These are phyloP conservation scores for Fomes fomentarius DNA, from an alignment of 1,284 basidiomycete genomes.

Conservation along the genomic window DNA sequence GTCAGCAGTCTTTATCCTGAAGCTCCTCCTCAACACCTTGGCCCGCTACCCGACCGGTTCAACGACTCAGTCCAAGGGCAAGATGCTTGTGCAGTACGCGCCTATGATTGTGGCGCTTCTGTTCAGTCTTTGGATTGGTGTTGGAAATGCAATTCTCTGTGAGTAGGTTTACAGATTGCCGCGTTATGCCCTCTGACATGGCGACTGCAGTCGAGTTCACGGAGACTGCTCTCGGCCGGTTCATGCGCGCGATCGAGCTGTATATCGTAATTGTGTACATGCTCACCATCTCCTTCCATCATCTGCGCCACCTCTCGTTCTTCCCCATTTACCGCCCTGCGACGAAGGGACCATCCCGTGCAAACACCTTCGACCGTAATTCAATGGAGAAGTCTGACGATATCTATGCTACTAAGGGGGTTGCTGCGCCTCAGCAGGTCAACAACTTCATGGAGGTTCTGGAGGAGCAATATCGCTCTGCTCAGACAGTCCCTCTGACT, in stretches of 20 bases:
- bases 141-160: conserved; percentile 65
- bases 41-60: conserved; percentile 32
- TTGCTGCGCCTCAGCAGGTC: neutral
- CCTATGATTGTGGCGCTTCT: conserved; percentile 55
- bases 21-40: conserved; percentile 61
- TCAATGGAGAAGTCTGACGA: conserved; percentile 14
- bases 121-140: conserved; percentile 54
- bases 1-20: conserved; percentile 63
- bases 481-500: conserved; percentile 17
- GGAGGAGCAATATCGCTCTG: conserved; percentile 14
- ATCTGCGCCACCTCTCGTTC: conserved; percentile 30
- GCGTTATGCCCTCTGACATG: neutral
- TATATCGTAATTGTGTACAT: conserved; percentile 64
- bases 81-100: conserved; percentile 51
- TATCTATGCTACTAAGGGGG: neutral
- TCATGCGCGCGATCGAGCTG: conserved; percentile 68
- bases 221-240: conserved; percentile 69
- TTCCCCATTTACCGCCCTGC: conserved; percentile 16
- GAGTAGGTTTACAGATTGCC: conserved; percentile 36
- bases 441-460: conserved; percentile 16
- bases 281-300: conserved; percentile 55
- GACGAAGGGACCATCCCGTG: conserved; percentile 31
- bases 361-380: conserved; percentile 27
- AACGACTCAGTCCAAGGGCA: conserved; percentile 42
- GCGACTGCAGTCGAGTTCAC: conserved; percentile 59